Evolutionary conservation across 139 green algal genomes (phyloP).

Genomic region (Haematococcus sp.): DNA sequence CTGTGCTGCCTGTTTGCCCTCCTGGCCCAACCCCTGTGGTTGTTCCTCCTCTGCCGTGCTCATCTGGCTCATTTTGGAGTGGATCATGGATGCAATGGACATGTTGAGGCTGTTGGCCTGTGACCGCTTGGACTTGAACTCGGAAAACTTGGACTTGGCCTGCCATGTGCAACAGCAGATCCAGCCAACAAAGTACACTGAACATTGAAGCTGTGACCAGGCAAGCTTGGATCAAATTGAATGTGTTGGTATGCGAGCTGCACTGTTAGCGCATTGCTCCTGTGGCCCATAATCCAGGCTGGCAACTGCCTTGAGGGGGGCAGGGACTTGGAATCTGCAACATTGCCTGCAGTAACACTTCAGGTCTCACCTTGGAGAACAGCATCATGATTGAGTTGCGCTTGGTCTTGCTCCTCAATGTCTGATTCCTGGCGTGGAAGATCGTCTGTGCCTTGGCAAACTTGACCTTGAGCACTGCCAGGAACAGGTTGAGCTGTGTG

Average conservation of each 20-base stretch:
- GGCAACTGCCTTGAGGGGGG: too few species aligned
- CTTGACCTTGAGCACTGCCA: conserved; percentile 81
- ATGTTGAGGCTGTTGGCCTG: too few species aligned
- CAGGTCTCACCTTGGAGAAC: not conserved
- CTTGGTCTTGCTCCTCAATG: conserved; percentile 5
- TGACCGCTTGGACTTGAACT: conserved; percentile 1
- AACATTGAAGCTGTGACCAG: too few species aligned
- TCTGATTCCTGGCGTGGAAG: conserved; percentile 45
- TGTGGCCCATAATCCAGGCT: too few species aligned
- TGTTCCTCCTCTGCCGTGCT: too few species aligned
- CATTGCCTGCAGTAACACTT: too few species aligned
- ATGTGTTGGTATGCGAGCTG: not conserved
- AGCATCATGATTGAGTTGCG: conserved; percentile 15
- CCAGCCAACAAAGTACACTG: not conserved
- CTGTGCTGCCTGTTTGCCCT: too few species aligned
- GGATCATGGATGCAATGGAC: too few species aligned
- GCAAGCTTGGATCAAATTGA: not conserved
- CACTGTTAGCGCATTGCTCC: not conserved
- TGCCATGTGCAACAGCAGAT: not conserved
- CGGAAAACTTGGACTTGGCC: not conserved
- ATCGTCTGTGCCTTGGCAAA: conserved; percentile 74
- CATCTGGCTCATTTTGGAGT: too few species aligned
- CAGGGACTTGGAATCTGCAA: too few species aligned
- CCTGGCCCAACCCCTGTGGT: too few species aligned
- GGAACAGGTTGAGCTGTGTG: conserved; percentile 76